Percentiles rank a stretch among this genome's conserved stretches.
Evolutionary conservation across 495 filamentous ascomycete genomes (phyloP).

Genomic region (Hypoxylon cercidicola): DNA sequence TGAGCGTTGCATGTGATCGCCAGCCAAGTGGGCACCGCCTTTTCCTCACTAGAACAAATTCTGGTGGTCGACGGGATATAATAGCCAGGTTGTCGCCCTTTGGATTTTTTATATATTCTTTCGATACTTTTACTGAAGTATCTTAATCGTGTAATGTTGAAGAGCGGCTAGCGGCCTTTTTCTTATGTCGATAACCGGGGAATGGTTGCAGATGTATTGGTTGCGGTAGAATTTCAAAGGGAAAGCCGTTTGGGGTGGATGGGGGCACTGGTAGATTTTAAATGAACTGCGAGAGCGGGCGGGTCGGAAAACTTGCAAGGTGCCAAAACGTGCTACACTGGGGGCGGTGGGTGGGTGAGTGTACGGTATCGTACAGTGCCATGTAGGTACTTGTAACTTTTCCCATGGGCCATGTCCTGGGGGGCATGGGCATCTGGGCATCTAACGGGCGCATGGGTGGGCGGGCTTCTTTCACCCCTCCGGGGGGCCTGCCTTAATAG

Average conservation of each 20-base stretch:
- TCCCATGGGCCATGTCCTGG: slow-evolving; percentile 19
- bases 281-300: slow-evolving; percentile 46
- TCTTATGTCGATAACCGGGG: slow-evolving; percentile 33
- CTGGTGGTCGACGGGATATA: slow-evolving; percentile 13
- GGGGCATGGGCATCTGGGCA: too few relatives aligned
- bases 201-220: slow-evolving; percentile 36
- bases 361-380: slow-evolving; percentile 33
- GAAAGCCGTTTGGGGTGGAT: slow-evolving; percentile 42
- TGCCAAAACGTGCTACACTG: slow-evolving; percentile 43
- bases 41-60: slow-evolving; percentile 33
- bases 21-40: slow-evolving; percentile 47
- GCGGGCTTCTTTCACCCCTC: slow-evolving; percentile 25
- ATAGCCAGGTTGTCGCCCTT: slow-evolving; percentile 10
- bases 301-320: slow-evolving; percentile 44
- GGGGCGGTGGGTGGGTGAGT: slow-evolving; percentile 11
- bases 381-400: slow-evolving; percentile 37
- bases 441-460: too few relatives aligned
- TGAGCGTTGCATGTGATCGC: slow-evolving; percentile 77
- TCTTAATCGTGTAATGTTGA: slow-evolving; percentile 10
- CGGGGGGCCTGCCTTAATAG: slow-evolving; percentile 41
- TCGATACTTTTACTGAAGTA: neutral
- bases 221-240: slow-evolving; percentile 45
- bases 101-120: slow-evolving; percentile 4
- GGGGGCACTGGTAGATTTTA: slow-evolving; percentile 49
- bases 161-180: slow-evolving; percentile 26